Conservation (phyloP, 2,329 filamentous ascomycete species). For the Intubia oerlemansii region DNA sequence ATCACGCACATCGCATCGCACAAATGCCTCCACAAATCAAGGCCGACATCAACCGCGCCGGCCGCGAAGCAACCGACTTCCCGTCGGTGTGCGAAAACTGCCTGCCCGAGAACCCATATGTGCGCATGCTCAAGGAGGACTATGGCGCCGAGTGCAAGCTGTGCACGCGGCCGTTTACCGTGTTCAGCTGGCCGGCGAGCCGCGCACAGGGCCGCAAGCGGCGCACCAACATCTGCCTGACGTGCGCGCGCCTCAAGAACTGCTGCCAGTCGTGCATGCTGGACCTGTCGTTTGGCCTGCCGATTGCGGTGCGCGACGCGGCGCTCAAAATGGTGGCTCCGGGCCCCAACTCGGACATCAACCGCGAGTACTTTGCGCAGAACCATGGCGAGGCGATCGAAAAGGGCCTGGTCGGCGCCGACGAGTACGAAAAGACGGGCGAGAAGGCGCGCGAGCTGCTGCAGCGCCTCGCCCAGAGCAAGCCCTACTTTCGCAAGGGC, state of each 20-base stretch:
- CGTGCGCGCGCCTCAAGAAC: constrained; percentile 92
- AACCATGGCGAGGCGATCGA: constrained; percentile 93
- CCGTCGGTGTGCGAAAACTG: constrained; percentile 83
- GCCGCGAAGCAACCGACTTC: constrained; percentile 88
- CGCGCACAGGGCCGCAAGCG: constrained; percentile 75
- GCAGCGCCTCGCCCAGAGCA: constrained; percentile 66
- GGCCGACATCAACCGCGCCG: constrained; percentile 82
- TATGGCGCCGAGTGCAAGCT: constrained; percentile 72
- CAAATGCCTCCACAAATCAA: constrained; percentile 71
- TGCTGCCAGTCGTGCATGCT: constrained; percentile 99
- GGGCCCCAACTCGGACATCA: constrained; percentile 78
- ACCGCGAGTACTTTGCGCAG: constrained; percentile 93
- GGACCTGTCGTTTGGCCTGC: constrained; percentile 84
- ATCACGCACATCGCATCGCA: too few relatives aligned
- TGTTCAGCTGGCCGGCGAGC: constrained; percentile 88
- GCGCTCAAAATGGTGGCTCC: constrained; percentile 96
- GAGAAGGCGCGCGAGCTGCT: constrained; percentile 86
- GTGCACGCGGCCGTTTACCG: constrained; percentile 86
- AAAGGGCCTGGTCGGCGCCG: constrained; percentile 57
- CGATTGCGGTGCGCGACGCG: constrained; percentile 85
- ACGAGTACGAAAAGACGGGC: constrained; percentile 92
- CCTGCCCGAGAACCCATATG: constrained; percentile 87
- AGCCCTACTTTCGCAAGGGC: constrained; percentile 87
- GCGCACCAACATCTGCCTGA: constrained; percentile 86
- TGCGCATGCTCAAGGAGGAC: constrained; percentile 98